These are phyloP conservation scores for Xylariaceae sp. DNA, from an alignment of 2,329 filamentous ascomycete species.

Conservation along the genomic window DNA sequence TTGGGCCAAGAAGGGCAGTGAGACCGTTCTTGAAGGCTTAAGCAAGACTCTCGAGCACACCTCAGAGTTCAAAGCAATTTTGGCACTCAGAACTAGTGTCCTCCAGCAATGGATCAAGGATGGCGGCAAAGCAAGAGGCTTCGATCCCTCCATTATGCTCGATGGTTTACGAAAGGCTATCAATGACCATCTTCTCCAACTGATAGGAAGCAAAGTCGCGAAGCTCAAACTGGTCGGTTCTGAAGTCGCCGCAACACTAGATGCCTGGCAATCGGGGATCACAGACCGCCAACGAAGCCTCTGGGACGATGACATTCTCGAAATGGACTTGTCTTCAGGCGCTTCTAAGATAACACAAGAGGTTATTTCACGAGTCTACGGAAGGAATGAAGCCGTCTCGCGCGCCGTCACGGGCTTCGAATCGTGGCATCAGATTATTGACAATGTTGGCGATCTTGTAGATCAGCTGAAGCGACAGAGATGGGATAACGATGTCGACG, in stretches of 20 bases:
- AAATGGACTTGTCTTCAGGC: constrained; percentile 62
- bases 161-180: constrained; percentile 64
- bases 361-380: constrained; percentile 66
- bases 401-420: constrained; percentile 61
- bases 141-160: constrained; percentile 66
- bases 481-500: constrained; percentile 72
- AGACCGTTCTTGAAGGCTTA: constrained; percentile 59
- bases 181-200: constrained; percentile 61
- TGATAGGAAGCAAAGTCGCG: constrained; percentile 60
- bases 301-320: constrained; percentile 64
- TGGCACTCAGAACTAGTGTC: constrained; percentile 65
- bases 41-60: constrained; percentile 55
- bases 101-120: constrained; percentile 73
- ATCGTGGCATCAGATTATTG: constrained; percentile 70
- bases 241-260: constrained; percentile 59
- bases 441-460: constrained; percentile 60
- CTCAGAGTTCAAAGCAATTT: constrained; percentile 63
- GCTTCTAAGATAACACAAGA: constrained; percentile 65
- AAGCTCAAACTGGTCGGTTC: constrained; percentile 63
- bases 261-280: constrained; percentile 53
- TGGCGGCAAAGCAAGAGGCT: constrained; percentile 58
- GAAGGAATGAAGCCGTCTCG: constrained; percentile 64
- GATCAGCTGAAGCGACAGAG: constrained; percentile 62
- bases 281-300: constrained; percentile 52
- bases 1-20: constrained; percentile 61